Base-by-base conservation (phyloP, 805 yeast genomes). In the Metschnikowia koreensis region DNA sequence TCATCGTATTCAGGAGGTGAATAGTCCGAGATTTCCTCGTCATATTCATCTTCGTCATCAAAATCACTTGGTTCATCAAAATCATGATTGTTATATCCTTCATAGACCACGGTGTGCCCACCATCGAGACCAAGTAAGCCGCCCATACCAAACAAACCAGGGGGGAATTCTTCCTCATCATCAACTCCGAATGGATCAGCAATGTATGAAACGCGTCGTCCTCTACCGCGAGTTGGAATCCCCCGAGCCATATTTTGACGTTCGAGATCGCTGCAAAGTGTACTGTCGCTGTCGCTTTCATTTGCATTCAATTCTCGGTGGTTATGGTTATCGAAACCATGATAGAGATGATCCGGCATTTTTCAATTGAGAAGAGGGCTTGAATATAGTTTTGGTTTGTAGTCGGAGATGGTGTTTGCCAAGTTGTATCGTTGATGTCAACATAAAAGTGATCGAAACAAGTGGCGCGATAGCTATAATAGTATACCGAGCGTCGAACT, bases 241-340 rank as follows among this genome's bases (percentile, higher is more conserved):
- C n/a, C 15, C 9, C 10, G 15, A 10, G n/a, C 15, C 22, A 38
- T 27, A 10, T 38, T 16, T 7, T n/a, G 41, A 26, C 26, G 15
- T 29, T 44, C 47, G 13, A 38, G 28, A 8, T 44, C 47, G n/a
- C 47, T 44, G 15, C 47, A 44, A 38, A 44, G 41, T 10, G 47
- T 44, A 22, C 26, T 38, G 34, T 44, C 47, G 27, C 41, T 44
- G 27, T 22, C 47, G 41, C 13, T 37, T 16, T 44, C 41, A n/a
- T 26, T 13, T 22, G 4, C 22, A 22, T 22, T 22, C 22, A 22
- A 22, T 22, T 22, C 22, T 22, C 22, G 22, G 22, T 22, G 22
- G 22, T 22, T 22, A 22, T 22, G 22, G 22, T 22, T 22, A 22
- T 22, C 4, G 4, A 22, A 22, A 22, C 22, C 22, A 22, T 22